These are phyloP conservation scores for Syzygium oleosum DNA, from an alignment of 345 rosid species.

Conservation along the genomic window DNA sequence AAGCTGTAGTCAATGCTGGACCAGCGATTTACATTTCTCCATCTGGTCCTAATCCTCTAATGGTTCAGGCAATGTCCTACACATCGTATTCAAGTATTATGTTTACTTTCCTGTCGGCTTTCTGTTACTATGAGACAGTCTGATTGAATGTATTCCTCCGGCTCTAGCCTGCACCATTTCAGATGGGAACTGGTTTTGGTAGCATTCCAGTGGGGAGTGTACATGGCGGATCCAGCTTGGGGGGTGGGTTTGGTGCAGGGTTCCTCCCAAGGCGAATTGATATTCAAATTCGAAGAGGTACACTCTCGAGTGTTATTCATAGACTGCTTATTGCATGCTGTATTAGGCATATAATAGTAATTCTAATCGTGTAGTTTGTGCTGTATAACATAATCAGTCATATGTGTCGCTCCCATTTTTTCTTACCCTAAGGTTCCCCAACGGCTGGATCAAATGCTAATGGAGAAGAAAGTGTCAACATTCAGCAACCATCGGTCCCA, in stretches of 20 bases:
- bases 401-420: neutral
- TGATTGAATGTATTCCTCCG: neutral
- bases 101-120: neutral
- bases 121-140: conserved; percentile 3
- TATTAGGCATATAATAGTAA: neutral
- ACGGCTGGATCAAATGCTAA: conserved; percentile 19
- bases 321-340: neutral
- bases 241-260: conserved; percentile 38
- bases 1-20: conserved; percentile 72
- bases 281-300: conserved; percentile 77
- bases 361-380: neutral
- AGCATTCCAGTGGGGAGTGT: conserved; percentile 36
- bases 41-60: conserved; percentile 67
- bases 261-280: conserved; percentile 67
- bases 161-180: conserved; percentile 64
- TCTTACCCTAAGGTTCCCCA: conserved; percentile 29
- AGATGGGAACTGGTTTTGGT: conserved; percentile 47
- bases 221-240: conserved; percentile 42
- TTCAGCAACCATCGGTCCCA: conserved; percentile 20
- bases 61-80: conserved; percentile 57
- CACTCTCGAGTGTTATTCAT: neutral
- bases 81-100: neutral
- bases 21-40: conserved; percentile 68
- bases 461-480: conserved; percentile 28
- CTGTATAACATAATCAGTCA: neutral